Conservation (phyloP, 331 rosid genomes). For the Quercus tomentella region DNA sequence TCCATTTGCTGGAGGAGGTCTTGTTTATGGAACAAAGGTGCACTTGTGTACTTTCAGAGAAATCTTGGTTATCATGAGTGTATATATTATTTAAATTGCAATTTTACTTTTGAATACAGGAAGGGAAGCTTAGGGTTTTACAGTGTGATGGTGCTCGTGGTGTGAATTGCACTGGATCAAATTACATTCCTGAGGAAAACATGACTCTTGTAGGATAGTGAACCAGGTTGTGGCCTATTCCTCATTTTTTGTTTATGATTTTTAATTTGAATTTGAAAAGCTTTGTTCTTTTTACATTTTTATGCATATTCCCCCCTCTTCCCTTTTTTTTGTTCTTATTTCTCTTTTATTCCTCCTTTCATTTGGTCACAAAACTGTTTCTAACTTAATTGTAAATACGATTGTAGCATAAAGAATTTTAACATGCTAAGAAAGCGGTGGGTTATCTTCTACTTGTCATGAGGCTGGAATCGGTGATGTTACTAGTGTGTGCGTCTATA, state of each 20-base stretch:
- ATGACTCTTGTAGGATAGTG: conserved; percentile 3
- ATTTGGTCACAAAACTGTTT: neutral
- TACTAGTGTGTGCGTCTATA: too few species aligned
- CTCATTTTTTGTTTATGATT: neutral
- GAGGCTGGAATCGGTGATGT: neutral
- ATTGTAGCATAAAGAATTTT: neutral
- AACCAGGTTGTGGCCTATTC: conserved; percentile 10
- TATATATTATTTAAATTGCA: neutral
- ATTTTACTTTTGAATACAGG: conserved; percentile 41
- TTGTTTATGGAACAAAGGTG: conserved; percentile 90
- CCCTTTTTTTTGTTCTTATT: neutral
- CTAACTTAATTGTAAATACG: neutral
- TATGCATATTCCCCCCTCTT: neutral
- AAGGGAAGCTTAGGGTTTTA: conserved; percentile 84
- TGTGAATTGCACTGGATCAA: conserved; percentile 39
- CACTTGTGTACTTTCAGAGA: conserved; percentile 11
- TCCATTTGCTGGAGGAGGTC: conserved; percentile 85
- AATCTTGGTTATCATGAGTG: conserved; percentile 1
- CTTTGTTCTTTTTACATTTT: neutral
- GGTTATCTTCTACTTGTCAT: neutral
- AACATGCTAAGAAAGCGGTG: neutral
- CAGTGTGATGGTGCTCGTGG: conserved; percentile 51
- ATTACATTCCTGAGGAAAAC: conserved; percentile 41
- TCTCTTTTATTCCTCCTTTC: neutral
- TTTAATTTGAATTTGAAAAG: too few species aligned